Conservation (phyloP, 176 grass and related monocot genomes). For the Typha latifolia region DNA sequence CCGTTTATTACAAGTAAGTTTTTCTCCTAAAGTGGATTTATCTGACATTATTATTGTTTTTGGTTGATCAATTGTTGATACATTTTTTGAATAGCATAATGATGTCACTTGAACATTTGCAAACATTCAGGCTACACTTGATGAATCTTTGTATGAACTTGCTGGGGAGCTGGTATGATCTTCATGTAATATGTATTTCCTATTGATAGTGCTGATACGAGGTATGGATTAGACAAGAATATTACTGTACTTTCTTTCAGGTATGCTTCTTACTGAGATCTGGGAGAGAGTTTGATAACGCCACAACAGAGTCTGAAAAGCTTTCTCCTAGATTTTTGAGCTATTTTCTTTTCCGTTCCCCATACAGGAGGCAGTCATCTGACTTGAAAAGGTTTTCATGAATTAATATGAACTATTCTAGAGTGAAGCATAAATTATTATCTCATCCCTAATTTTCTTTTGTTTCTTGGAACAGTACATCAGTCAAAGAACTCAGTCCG, state of each 20-base stretch:
- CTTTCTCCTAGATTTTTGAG: slow-evolving; percentile 83
- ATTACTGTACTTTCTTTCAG: slow-evolving; percentile 25
- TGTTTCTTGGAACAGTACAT: slow-evolving; percentile 38
- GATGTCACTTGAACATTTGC: slow-evolving; percentile 3
- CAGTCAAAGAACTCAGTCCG: slow-evolving; percentile 86
- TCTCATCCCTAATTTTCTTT: slow-evolving; percentile 9
- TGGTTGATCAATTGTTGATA: background rate
- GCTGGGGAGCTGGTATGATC: slow-evolving; percentile 78
- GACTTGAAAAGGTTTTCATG: slow-evolving; percentile 69
- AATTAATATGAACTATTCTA: slow-evolving; percentile 11
- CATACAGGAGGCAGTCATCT: slow-evolving; percentile 73
- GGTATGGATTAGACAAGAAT: background rate
- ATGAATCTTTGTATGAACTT: slow-evolving; percentile 91
- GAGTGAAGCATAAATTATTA: slow-evolving; percentile 8
- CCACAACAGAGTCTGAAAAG: slow-evolving; percentile 60
- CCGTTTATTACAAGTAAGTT: slow-evolving; percentile 73
- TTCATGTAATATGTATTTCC: slow-evolving; percentile 25
- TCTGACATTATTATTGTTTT: background rate
- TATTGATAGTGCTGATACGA: background rate
- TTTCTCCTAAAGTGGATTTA: slow-evolving; percentile 16
- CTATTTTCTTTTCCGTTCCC: slow-evolving; percentile 75
- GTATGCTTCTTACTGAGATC: slow-evolving; percentile 94
- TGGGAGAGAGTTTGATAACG: slow-evolving; percentile 83
- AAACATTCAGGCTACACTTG: slow-evolving; percentile 71
- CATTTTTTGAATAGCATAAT: background rate